Evolutionary conservation across 306 rosid species (phyloP), one percentile per base, ranked within the genome.

Genomic region (Sindora glabra): DNA sequence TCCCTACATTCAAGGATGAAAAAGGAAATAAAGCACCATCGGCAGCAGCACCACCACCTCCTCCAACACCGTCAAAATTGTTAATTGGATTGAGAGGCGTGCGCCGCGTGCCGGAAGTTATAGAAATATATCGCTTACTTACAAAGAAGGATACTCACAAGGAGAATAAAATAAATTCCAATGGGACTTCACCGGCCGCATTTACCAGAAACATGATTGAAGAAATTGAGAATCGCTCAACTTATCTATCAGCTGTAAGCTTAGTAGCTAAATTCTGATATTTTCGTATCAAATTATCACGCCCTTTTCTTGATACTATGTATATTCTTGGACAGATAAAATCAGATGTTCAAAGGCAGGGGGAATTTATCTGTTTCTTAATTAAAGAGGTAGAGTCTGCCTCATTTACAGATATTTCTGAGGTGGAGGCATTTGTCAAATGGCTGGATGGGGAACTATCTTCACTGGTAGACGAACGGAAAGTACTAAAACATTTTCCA

Each of bases 201-300:
- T 86, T 89, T 53, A 78, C 94, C 17, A 83, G 78, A 81, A 92
- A 86, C 71, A 92, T 92, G 99, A 92, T 92, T 38, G 95, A 95
- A 57, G 96, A 92, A 81, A 92, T 89, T 5, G 99, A 92, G 67
- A 89, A 92, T 18, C 94, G 90, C 36, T 92, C 95, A 1, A 63
- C 79, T 3, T 82, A 64, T 67, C 80, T 86, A 41, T 82, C 86
- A 34, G 92, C 96, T 37, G 96, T 91, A 80, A 81, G 98, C 77
- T 39, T 63, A 13, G 38, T 13, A 24, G 6, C 27, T 19, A 14
- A 30, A n/a, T 36, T 0, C 18, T 77, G 53, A 5, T 19, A 14
- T 41, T 65, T 52, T 9, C 22, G 34, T 56, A 6, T 39, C 67
- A 3, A 37, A 25, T 16, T 36, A 13, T 19, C 8, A 50, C 11